These are phyloP conservation scores for Mediolabrus comicus DNA, from an alignment of 108 stramenopile species.

Conservation along the genomic window DNA sequence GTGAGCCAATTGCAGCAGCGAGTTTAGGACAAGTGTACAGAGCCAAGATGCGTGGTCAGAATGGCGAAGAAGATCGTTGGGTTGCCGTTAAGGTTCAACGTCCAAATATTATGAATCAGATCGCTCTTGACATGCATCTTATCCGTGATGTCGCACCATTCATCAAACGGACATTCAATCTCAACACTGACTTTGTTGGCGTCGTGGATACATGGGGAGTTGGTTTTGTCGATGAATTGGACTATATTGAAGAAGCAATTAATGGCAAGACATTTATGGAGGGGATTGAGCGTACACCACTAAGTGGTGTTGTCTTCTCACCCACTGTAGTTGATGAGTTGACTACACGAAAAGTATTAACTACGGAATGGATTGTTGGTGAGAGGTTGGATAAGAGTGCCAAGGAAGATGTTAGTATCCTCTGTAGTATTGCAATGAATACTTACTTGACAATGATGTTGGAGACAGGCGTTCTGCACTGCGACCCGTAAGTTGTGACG, in stretches of 20 bases:
- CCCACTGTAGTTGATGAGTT: slow-evolving; percentile 70
- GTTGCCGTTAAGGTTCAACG: slow-evolving; percentile 98
- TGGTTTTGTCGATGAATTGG: slow-evolving; percentile 94
- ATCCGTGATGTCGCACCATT: slow-evolving; percentile 78
- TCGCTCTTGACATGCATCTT: slow-evolving; percentile 96
- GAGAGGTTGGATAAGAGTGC: slow-evolving; percentile 80
- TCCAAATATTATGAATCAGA: slow-evolving; percentile 89
- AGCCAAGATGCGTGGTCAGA: slow-evolving; percentile 50
- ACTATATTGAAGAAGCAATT: slow-evolving; percentile 89
- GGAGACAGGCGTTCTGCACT: slow-evolving; percentile 73
- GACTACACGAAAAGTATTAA: slow-evolving; percentile 78
- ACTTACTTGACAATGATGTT: slow-evolving; percentile 87
- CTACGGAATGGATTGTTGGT: slow-evolving; percentile 94
- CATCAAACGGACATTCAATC: slow-evolving; percentile 57
- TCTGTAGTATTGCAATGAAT: slow-evolving; percentile 91
- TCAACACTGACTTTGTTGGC: slow-evolving; percentile 83
- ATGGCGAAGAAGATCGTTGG: slow-evolving; percentile 16
- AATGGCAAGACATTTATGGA: slow-evolving; percentile 82
- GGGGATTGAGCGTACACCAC: slow-evolving; percentile 59
- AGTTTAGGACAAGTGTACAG: slow-evolving; percentile 92
- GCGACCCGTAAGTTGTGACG: slow-evolving; percentile 24
- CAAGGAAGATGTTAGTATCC: slow-evolving; percentile 70
- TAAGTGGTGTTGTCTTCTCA: slow-evolving; percentile 80
- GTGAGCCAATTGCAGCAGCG: slow-evolving; percentile 89
- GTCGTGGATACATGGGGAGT: slow-evolving; percentile 91